Conservation (phyloP, 805 yeast genomes). For the Nakazawaea siamensis region DNA sequence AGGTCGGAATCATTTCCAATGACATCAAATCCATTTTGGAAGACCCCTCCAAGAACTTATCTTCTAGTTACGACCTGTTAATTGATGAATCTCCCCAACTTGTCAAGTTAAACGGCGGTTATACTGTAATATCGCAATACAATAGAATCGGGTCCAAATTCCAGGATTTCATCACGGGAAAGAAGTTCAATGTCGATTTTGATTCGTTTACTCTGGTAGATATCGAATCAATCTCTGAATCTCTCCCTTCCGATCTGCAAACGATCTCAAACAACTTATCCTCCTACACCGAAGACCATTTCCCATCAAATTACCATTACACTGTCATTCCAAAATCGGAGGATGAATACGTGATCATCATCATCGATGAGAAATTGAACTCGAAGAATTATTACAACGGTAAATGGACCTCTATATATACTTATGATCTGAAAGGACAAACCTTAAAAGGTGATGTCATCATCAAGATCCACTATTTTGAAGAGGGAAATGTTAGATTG, state of each 20-base stretch:
- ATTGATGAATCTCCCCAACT: constrained; percentile 22
- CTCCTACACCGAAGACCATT: constrained; percentile 56
- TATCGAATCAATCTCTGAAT: constrained; percentile 28
- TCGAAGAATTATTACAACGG: constrained; percentile 84
- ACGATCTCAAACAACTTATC: constrained; percentile 24
- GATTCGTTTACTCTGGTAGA: constrained; percentile 39
- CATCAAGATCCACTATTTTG: constrained; percentile 85
- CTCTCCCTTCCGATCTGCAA: constrained; percentile 15
- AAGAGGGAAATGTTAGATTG: constrained; percentile 90
- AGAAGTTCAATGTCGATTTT: constrained; percentile 54
- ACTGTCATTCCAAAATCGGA: constrained; percentile 30
- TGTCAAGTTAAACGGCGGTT: constrained; percentile 18
- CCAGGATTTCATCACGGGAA: constrained; percentile 40
- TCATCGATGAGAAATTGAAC: constrained; percentile 66
- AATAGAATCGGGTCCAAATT: constrained; percentile 45
- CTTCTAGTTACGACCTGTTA: constrained; percentile 18
- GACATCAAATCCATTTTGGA: constrained; percentile 21
- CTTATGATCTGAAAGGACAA: constrained; percentile 24
- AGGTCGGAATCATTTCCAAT: constrained; percentile 24
- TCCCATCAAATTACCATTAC: constrained; percentile 46
- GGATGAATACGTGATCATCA: constrained; percentile 30
- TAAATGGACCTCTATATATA: constrained; percentile 70
- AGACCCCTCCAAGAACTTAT: constrained; percentile 18
- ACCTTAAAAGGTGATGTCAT: constrained; percentile 43
- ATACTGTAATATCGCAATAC: constrained; percentile 36